Evolutionary conservation across 768 basidiomycete species (phyloP).

Genomic region (Trametes sanguinea): DNA sequence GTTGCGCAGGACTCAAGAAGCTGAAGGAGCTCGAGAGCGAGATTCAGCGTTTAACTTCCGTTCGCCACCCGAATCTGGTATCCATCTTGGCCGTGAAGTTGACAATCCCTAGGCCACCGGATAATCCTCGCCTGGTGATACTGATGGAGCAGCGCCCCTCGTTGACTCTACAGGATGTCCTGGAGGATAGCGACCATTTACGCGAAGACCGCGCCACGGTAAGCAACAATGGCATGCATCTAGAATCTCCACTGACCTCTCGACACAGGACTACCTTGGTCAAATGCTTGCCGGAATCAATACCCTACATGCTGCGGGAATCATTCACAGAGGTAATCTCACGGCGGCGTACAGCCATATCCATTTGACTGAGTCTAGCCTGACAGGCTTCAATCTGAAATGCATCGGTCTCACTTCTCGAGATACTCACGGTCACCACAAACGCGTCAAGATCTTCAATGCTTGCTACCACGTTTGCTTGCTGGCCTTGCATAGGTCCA

Average conservation of each 20-base stretch:
- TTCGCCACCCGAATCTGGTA: slow-evolving; percentile 69
- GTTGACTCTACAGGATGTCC: slow-evolving; percentile 66
- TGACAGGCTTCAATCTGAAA: slow-evolving; percentile 56
- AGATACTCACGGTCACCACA: slow-evolving; percentile 53
- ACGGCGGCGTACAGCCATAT: not conserved
- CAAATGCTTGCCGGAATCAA: slow-evolving; percentile 75
- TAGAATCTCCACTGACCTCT: not conserved
- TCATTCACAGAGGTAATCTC: slow-evolving; percentile 67
- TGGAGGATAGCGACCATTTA: slow-evolving; percentile 78
- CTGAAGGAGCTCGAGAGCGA: slow-evolving; percentile 67
- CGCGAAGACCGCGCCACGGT: slow-evolving; percentile 72
- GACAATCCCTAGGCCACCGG: slow-evolving; percentile 48
- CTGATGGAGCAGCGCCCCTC: slow-evolving; percentile 73
- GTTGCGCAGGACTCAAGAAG: slow-evolving; percentile 61
- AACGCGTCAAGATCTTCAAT: slow-evolving; percentile 73
- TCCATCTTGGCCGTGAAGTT: slow-evolving; percentile 70
- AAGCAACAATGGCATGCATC: slow-evolving; percentile 25
- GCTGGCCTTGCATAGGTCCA: slow-evolving; percentile 81
- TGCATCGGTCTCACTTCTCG: slow-evolving; percentile 62
- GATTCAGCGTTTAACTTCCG: slow-evolving; percentile 55
- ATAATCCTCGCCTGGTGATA: slow-evolving; percentile 58
- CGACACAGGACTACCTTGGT: slow-evolving; percentile 66
- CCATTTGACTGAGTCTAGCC: slow-evolving; percentile 1
- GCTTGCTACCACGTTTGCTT: slow-evolving; percentile 72
- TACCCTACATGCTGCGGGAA: slow-evolving; percentile 59